Evolutionary conservation across 2,329 filamentous ascomycete genomes (phyloP), one percentile per base, ranked within the genome.

Genomic region (Juglanconis oblonga): DNA sequence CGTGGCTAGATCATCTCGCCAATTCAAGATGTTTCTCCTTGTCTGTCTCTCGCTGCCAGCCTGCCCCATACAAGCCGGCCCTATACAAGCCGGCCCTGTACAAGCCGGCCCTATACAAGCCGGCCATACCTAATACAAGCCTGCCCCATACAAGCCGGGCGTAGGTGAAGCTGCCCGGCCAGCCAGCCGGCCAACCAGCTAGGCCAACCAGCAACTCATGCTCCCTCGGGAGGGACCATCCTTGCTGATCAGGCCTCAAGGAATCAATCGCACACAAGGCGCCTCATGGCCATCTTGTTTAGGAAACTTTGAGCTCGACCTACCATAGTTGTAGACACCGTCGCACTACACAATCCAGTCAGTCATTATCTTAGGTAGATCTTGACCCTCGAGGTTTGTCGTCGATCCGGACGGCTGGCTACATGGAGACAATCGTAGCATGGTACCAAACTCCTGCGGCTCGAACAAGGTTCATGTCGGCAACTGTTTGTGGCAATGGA

Each of bases 241-340:
- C 60, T 58, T 59, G 60, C 57, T 62, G 52, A 59, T 62, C 57
- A 50, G 60, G 60, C 60, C 42, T 58, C 52, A 62, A 62, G 17
- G n/a, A 14, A 24, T 13, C 42, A 47, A 48, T 42, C 52, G 33
- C 50, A 42, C 44, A 54, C 44, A 50, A 55, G 47, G 50, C 24
- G 24, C 24, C 24, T 24, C 24, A 24, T 24, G 24, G 24, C 24
- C 24, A 24, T 50, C 48, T 52, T 29, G 48, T 60, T 51, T 24
- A 59, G 53, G 59, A 45, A 35, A 54, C 38, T 33, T 32, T 8
- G 49, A 14, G 6, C 33, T 17, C 11, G 8, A 10, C 56, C 52
- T 24, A 24, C 24, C 24, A 24, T 24, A 24, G 24, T 24, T 24
- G 24, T 24, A 13, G 42, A 38, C 40, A 45, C 38, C 48, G 59